Evolutionary conservation across 148 eudicot genomes (phyloP), one percentile per base, ranked within the genome.

Genomic region (Bassia scoparia): DNA sequence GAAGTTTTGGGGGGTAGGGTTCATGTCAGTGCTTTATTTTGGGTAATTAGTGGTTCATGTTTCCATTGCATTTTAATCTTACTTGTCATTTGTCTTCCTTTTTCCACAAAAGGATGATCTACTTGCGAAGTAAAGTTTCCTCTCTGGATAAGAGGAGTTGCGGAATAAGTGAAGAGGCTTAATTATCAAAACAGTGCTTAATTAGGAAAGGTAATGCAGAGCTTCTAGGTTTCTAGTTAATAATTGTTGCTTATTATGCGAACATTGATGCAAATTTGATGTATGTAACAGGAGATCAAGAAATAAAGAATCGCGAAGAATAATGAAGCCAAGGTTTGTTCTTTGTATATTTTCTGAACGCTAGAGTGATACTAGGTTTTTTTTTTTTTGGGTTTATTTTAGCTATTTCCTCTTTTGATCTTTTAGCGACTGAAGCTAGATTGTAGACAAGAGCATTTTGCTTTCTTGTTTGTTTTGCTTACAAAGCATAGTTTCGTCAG

Each of bases 291-390:
- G 99, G 99, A 96, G 76, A 87, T 96, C 61, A 96, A 87, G 85
- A 97, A 96, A 86, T 21, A 90, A 87, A 84, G 92, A 87, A 62
- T 58, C 53, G 74, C 97, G 91, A 75, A 93, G 83, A 71, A 82
- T 78, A 75, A 85, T 90, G 89, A 92, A 92, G 79, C 94, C 97
- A 71, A 90, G 97, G 99, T 96, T 52, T 49, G 77, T 49, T 58
- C 26, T 48, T 59, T n/a, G 38, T 70, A 21, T 49, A 31, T 38
- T 34, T 49, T 37, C 4, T 53, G 70, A 37, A 38, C n/a, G n/a
- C n/a, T 12, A 48, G 52, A 14, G 68, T 38, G 33, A 23, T 20
- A 26, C 14, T 52, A 50, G 46, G 61, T 67, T 41, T 26, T n/a
- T n/a, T n/a, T n/a, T n/a, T n/a, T n/a, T 61, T 50, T 15, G 21